Percentiles rank a stretch among this genome's conserved stretches.
phyloP scores from a whole-genome alignment of 768 basidiomycete genomes.

The Kondoa subrosea region DNA sequence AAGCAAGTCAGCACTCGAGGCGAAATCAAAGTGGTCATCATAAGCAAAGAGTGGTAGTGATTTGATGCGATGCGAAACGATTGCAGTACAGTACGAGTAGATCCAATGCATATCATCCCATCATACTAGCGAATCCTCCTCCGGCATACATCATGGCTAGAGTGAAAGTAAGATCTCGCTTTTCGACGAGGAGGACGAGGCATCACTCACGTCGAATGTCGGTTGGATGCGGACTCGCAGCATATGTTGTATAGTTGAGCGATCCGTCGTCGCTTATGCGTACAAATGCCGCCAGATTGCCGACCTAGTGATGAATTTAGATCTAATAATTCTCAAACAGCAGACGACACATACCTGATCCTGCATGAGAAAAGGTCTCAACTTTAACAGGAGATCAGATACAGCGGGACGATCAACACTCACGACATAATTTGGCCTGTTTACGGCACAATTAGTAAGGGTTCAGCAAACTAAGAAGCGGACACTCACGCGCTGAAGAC shows the following conservation, averaged over 20 bases:
- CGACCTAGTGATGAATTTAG: conserved; percentile 55
- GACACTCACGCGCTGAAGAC: conserved; percentile 55
- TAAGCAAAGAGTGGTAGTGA: too few relatives aligned
- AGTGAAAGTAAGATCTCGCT: too few relatives aligned
- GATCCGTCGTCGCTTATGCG: conserved; percentile 25
- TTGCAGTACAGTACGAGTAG: too few relatives aligned
- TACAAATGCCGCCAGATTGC: conserved; percentile 83
- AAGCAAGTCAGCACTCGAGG: too few relatives aligned
- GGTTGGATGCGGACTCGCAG: conserved; percentile 20
- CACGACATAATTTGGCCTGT: conserved; percentile 52
- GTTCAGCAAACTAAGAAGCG: not conserved
- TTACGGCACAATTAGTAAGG: not conserved
- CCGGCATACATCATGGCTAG: not conserved
- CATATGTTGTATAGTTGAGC: conserved; percentile 24
- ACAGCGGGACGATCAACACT: too few relatives aligned
- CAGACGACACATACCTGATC: conserved; percentile 1
- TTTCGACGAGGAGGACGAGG: not conserved
- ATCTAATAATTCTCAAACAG: not conserved
- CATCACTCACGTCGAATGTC: not conserved
- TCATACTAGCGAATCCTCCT: too few relatives aligned
- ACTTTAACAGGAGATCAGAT: too few relatives aligned
- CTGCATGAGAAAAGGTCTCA: not conserved
- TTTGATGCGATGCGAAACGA: too few relatives aligned
- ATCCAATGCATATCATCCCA: too few relatives aligned
- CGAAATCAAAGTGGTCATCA: too few relatives aligned